Percentiles rank a stretch among this genome's conserved stretches.
phyloP scores from a whole-genome alignment of 495 filamentous ascomycete species.

The Aspergillus avenaceus region DNA sequence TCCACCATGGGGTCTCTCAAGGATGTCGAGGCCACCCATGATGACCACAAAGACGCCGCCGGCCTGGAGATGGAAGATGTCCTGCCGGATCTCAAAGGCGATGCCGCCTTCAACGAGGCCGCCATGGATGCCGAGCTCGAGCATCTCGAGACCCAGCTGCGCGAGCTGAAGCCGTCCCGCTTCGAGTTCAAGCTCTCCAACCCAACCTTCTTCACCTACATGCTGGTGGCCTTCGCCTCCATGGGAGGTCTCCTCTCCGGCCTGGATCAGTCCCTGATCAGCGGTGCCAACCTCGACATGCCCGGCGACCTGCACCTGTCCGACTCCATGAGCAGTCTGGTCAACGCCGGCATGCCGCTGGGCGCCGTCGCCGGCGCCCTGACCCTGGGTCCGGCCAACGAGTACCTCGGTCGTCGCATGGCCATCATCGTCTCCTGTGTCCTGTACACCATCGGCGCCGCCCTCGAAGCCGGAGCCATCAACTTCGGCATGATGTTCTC shows the following conservation, averaged over 20 bases:
- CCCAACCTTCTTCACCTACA: slow-evolving; percentile 49
- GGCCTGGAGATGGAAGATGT: slow-evolving; percentile 26
- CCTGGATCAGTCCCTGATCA: slow-evolving; percentile 58
- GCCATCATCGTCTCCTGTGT: slow-evolving; percentile 56
- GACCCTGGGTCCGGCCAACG: slow-evolving; percentile 52
- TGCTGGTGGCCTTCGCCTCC: slow-evolving; percentile 59
- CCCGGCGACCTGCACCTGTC: slow-evolving; percentile 43
- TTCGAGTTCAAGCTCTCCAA: slow-evolving; percentile 30
- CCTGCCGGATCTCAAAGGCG: slow-evolving; percentile 20
- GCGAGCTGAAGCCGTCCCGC: slow-evolving; percentile 22
- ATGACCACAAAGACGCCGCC: slow-evolving; percentile 24
- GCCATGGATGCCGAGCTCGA: slow-evolving; percentile 35
- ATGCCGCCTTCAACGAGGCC: slow-evolving; percentile 23
- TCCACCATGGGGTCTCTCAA: slow-evolving; percentile 27
- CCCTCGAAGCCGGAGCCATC: slow-evolving; percentile 54
- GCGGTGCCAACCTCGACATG: slow-evolving; percentile 56
- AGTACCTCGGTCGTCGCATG: slow-evolving; percentile 53
- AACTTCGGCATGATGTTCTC: slow-evolving; percentile 59
- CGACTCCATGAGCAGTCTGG: slow-evolving; percentile 45
- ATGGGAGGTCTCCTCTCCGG: slow-evolving; percentile 61
- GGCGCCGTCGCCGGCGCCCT: slow-evolving; percentile 58
- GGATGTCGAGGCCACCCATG: slow-evolving; percentile 26
- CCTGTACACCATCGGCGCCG: slow-evolving; percentile 57
- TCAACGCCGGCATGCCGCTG: slow-evolving; percentile 56
- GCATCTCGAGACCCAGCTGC: slow-evolving; percentile 29